Base-by-base conservation (phyloP, 371 early-diverging fungal genomes). In the Mucor mucedo region DNA sequence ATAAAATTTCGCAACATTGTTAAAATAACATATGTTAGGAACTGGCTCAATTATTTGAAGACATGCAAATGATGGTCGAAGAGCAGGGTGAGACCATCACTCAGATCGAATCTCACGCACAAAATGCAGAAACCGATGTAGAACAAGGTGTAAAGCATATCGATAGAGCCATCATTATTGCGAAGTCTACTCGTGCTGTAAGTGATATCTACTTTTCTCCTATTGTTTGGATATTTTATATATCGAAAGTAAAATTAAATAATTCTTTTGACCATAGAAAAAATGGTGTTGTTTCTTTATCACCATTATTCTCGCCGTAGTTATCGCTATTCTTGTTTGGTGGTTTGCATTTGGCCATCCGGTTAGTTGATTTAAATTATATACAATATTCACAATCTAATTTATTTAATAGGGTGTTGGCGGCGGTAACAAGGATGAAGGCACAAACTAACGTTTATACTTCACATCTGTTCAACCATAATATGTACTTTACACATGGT, bases 11-110 rank as follows among this genome's bases (percentile, higher is more conserved):
- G 1, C 1, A 21, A 0, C 21, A 21, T 21, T 1, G 21, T 21
- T 21, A 21, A 21, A 0, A 21, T 21, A 21, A 21, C 21, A 21
- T 21, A 21, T 21, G 21, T 33, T 79, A 92, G 89, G 96, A 95
- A 84, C 72, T 95, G 52, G 93, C 93, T 69, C 90, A 93, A 77
- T 77, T 95, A 54, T 95, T 94, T 69, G 83, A 91, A 58, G 95
- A 95, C 71, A 93, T 95, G 94, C 87, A 93, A 55, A 92, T 93
- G 62, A 76, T 94, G 66, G 92, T 95, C 7, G 88, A 89, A 42
- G 84, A 88, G 13, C 95, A 95, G 70, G 94, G 89, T 29, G 89
- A 89, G 50, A 65, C 86, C 10, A 55, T 95, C 28, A 85, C 89
- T 50, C 82, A 89, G 53, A 88, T 95, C 28, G 94, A 93, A 66